phyloP scores from a whole-genome alignment of 495 filamentous ascomycete genomes.

The Penicillium silybi region DNA sequence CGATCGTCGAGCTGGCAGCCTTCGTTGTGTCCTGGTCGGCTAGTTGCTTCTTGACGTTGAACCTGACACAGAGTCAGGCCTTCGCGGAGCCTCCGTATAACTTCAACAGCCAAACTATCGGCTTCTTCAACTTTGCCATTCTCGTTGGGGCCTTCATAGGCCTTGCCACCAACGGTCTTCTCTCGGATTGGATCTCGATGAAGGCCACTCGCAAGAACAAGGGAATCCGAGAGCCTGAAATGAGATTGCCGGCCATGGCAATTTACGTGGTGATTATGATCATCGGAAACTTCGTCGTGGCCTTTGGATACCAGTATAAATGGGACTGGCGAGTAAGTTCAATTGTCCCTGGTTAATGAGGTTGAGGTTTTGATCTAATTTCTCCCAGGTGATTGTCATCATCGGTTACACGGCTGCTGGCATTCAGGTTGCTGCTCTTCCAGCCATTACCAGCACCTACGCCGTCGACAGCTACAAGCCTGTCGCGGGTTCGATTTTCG shows the following conservation, averaged over 20 bases:
- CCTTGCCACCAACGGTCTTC: constrained; percentile 53
- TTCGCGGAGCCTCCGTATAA: constrained; percentile 59
- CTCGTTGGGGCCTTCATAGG: constrained; percentile 53
- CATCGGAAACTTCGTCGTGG: constrained; percentile 57
- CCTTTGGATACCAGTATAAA: constrained; percentile 55
- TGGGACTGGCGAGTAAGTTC: constrained; percentile 50
- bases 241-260: constrained; percentile 62
- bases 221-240: constrained; percentile 67
- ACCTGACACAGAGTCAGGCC: constrained; percentile 59
- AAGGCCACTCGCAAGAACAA: constrained; percentile 52
- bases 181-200: constrained; percentile 58
- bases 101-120: constrained; percentile 50
- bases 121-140: constrained; percentile 43
- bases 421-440: constrained; percentile 55
- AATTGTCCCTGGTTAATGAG: neutral
- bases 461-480: constrained; percentile 64
- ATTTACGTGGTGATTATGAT: constrained; percentile 55
- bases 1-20: constrained; percentile 58
- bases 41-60: constrained; percentile 57
- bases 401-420: constrained; percentile 53
- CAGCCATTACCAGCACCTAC: constrained; percentile 44
- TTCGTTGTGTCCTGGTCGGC: constrained; percentile 60
- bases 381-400: constrained; percentile 37
- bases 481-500: constrained; percentile 56
- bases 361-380: constrained; percentile 5